Evolutionary conservation across 768 basidiomycete genomes (phyloP).

Genomic region (Suillus fuscotomentosus): DNA sequence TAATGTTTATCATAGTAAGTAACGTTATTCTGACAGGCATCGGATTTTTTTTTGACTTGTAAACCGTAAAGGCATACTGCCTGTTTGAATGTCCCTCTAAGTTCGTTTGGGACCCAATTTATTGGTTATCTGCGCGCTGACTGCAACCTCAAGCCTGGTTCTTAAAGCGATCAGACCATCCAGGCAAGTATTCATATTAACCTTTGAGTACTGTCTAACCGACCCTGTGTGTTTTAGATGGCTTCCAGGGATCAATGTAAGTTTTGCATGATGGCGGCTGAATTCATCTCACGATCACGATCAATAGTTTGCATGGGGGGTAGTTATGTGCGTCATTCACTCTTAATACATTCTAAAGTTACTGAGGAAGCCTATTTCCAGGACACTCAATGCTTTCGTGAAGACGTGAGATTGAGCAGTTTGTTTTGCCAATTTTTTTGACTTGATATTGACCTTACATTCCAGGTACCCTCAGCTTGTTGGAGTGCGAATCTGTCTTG

Average conservation of each 20-base stretch:
- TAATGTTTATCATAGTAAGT: conserved; percentile 64
- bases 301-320: conserved; percentile 53
- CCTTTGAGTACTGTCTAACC: conserved; percentile 17
- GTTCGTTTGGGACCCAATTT: conserved; percentile 29
- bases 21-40: not conserved
- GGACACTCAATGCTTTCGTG: conserved; percentile 67
- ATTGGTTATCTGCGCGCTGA: not conserved
- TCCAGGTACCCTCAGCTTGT: conserved; percentile 61
- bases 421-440: not conserved
- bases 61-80: conserved; percentile 14
- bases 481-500: conserved; percentile 56
- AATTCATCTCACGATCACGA: not conserved
- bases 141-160: conserved; percentile 26
- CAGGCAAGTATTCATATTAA: conserved; percentile 25
- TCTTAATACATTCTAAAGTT: not conserved
- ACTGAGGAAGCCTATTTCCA: conserved; percentile 17
- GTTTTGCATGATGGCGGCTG: conserved; percentile 11
- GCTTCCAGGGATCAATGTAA: conserved; percentile 65
- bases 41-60: not conserved
- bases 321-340: conserved; percentile 46
- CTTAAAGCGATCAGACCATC: conserved; percentile 67
- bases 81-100: conserved; percentile 65
- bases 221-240: conserved; percentile 35
- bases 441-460: not conserved
- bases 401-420: conserved; percentile 43